Conservation (phyloP, 345 rosid genomes). For the Brassica carinata region DNA sequence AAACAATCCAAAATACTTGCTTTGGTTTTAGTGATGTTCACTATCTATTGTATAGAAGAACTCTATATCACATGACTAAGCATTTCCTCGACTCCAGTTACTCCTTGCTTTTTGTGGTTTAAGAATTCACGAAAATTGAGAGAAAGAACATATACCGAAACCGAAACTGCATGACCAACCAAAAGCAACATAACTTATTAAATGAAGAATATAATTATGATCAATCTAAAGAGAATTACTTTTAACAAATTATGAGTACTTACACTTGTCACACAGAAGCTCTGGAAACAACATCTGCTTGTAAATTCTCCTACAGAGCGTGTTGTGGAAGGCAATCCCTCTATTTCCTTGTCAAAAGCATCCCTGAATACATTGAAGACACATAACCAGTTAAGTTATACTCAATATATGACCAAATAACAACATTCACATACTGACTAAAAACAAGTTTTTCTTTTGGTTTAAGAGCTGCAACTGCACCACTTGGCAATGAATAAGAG, state of each 20-base stretch:
- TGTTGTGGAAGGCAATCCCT: slow-evolving; percentile 75
- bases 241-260: slow-evolving; percentile 32
- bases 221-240: too few relatives aligned
- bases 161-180: background rate
- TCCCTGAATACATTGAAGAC: slow-evolving; percentile 52
- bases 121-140: background rate
- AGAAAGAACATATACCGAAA: background rate
- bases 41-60: too few relatives aligned
- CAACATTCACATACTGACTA: too few relatives aligned
- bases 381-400: too few relatives aligned
- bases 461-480: slow-evolving; percentile 88
- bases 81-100: too few relatives aligned
- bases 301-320: slow-evolving; percentile 87
- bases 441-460: slow-evolving; percentile 79
- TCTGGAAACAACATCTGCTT: slow-evolving; percentile 84
- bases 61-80: too few relatives aligned
- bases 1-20: too few relatives aligned
- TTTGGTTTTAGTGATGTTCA: too few relatives aligned
- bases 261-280: slow-evolving; percentile 92
- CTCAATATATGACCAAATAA: background rate
- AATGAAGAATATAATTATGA: too few relatives aligned
- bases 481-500: slow-evolving; percentile 91
- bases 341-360: slow-evolving; percentile 92
- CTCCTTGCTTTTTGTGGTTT: background rate
- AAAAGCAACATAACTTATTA: too few relatives aligned